Percentiles rank a stretch among this genome's conserved stretches.
These are phyloP conservation scores for Termitomyces sp. DNA, from an alignment of 768 basidiomycete species.

Conservation along the genomic window DNA sequence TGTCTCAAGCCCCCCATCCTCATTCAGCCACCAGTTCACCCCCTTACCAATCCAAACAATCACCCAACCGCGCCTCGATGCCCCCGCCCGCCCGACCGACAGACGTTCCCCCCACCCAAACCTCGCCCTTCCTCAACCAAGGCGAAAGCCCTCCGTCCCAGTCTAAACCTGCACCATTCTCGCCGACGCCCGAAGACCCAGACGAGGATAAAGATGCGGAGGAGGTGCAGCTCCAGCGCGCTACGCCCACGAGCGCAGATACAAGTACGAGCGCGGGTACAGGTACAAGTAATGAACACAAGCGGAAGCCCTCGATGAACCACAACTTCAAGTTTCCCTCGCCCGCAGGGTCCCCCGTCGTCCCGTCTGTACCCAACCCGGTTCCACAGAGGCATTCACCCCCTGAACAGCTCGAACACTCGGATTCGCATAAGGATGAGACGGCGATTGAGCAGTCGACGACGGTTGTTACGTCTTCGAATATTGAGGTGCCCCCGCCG, in stretches of 20 bases:
- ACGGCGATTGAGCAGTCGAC: constrained; percentile 9
- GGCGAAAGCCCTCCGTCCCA: constrained; percentile 22
- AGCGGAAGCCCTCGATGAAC: constrained; percentile 69
- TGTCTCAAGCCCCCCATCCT: constrained; percentile 64
- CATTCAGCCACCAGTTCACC: constrained; percentile 36
- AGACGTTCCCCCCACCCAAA: constrained; percentile 35
- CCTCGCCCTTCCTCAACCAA: constrained; percentile 39
- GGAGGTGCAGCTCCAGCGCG: constrained; percentile 15
- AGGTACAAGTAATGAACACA: constrained; percentile 18
- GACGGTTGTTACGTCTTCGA: constrained; percentile 52
- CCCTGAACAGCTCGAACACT: constrained; percentile 25
- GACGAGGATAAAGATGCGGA: constrained; percentile 35
- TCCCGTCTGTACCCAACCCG: not conserved
- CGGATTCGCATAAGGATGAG: too few relatives aligned
- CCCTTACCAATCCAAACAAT: constrained; percentile 26
- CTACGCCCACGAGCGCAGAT: constrained; percentile 22
- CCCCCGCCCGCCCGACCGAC: constrained; percentile 50
- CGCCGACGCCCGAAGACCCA: constrained; percentile 50
- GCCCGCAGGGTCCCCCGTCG: constrained; percentile 29
- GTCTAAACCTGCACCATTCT: constrained; percentile 30
- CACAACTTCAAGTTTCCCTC: constrained; percentile 70
- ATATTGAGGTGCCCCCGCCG: constrained; percentile 75
- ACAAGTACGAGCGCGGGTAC: constrained; percentile 2
- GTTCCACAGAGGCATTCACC: constrained; percentile 16
- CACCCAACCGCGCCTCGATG: constrained; percentile 63